Evolutionary conservation across 768 basidiomycete genomes (phyloP), one percentile per base, ranked within the genome.

Genomic region (Tremella fuciformis): DNA sequence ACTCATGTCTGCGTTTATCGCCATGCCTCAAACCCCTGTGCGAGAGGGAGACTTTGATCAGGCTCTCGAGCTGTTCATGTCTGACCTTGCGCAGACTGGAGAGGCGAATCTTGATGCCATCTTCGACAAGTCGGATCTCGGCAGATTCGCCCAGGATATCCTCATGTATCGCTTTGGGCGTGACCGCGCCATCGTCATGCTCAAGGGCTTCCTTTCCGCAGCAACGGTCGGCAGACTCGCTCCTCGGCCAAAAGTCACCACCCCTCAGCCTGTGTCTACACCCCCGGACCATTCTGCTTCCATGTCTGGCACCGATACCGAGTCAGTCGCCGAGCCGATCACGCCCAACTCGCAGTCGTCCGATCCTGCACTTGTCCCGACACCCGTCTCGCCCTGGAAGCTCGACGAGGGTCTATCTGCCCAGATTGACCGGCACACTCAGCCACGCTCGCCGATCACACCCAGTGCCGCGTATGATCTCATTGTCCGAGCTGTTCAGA

Each of bases 391-490:
- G 24, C 54, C 38, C 11, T 46, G 24, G 40, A n/a, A 34, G 11
- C 21, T 60, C 9, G 63, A 64, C 38, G 50, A 50, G n/a, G 50
- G 55, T 9, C 58, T 59, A 21, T 64, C 67, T 8, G 57, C 53
- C 2, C 56, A 57, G 0, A 50, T 71, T 26, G 68, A 71, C 29
- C 40, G 51, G 22, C 62, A 72, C 49, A 60, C 55, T 24, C 42
- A 39, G 3, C 53, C 63, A 16, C 55, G 62, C 39, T 53, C 70
- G 11, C 63, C 73, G 1, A 62, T 77, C 38, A 67, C 77, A 21
- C 58, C 79, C 53, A 38, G 69, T 37, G 66, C 76, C 8, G 84
- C 84, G 1, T 88, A 83, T 69, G 63, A 72, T 2, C 70, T 80
- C 8, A 83, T 88, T 70, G 73, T 81, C 57, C 65, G 69, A 25